Base-by-base conservation (phyloP, 1,139 yeast species). In the Keqinozyma sinolaborantium region DNA sequence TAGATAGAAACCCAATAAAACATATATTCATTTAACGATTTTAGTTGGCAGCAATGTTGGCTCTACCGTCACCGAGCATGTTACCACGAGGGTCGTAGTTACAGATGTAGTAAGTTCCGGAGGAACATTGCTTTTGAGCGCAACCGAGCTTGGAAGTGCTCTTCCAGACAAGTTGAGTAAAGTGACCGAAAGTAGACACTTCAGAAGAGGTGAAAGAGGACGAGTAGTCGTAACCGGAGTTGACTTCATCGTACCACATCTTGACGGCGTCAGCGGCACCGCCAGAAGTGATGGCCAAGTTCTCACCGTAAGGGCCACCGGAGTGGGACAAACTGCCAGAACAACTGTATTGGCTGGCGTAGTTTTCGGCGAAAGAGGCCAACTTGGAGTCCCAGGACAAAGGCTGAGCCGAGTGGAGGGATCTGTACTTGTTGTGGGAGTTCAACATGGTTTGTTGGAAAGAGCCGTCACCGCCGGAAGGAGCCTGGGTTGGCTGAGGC, bases 121-220 rank as follows among this genome's bases (percentile, higher is more conserved):
- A 50, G 16, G 74, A 69, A 50, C 83, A 77, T 38, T 68, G 64
- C 44, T 67, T 62, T 53, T 67, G 63, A 38, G 85, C 95, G 63
- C 95, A 86, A 21, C 95, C 95, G 14, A 86, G 57, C 51, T 75
- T 60, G 29, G 79, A 69, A 33, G 88, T 65, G 16, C 62, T 57
- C 56, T 79, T 79, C 95, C 96, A 86, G 32, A 86, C 79, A 41
- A 86, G 73, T 60, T 85, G 95, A 26, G 95, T 85, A 69, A 86
- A 86, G 60, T 86, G 95, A 43, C 85, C 80, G 34, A 53, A 61
- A 10, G 10, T 10, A 18, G 9, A 7, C 7, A 18, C 21, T 18
- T 18, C 9, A 18, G 21, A 18, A 10, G 9, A 7, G 14, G 51
- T 38, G 31, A 48, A 43, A 15, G 62, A 58, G 5, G 52, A 25